Evolutionary conservation across 768 basidiomycete genomes (phyloP).

Genomic region (Auricularia sp.): DNA sequence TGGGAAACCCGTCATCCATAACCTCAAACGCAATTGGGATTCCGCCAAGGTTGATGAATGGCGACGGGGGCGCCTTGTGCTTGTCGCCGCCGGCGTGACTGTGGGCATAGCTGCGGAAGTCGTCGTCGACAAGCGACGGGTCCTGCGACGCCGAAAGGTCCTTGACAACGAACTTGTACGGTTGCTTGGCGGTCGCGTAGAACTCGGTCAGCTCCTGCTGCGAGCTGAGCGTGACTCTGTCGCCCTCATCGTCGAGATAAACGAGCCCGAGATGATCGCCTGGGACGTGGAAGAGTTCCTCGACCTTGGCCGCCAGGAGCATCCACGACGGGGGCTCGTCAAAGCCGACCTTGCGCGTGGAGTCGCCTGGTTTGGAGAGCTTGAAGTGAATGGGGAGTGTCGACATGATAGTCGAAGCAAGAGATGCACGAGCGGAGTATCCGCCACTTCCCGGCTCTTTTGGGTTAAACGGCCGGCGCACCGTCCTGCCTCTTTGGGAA

Average conservation of each 20-base stretch:
- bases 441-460: neutral
- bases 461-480: no score
- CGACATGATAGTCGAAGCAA: conserved; percentile 9
- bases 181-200: conserved; percentile 31
- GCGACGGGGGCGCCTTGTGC: conserved; percentile 29
- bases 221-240: conserved; percentile 68
- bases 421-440: conserved; percentile 5
- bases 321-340: conserved; percentile 42
- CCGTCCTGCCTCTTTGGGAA: no score
- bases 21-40: conserved; percentile 25
- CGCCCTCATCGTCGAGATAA: conserved; percentile 63
- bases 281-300: conserved; percentile 46
- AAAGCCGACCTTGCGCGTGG: conserved; percentile 54
- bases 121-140: conserved; percentile 22
- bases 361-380: conserved; percentile 41
- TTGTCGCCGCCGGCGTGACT: conserved; percentile 29
- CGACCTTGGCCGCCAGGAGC: conserved; percentile 45
- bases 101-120: conserved; percentile 12
- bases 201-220: conserved; percentile 70
- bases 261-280: conserved; percentile 50
- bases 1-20: conserved; percentile 24
- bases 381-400: conserved; percentile 46
- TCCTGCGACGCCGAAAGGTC: conserved; percentile 36
- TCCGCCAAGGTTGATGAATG: neutral
- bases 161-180: conserved; percentile 47